phyloP scores from a whole-genome alignment of 2,329 filamentous ascomycete genomes.

The Pseudopyrenochaeta lycopersici region DNA sequence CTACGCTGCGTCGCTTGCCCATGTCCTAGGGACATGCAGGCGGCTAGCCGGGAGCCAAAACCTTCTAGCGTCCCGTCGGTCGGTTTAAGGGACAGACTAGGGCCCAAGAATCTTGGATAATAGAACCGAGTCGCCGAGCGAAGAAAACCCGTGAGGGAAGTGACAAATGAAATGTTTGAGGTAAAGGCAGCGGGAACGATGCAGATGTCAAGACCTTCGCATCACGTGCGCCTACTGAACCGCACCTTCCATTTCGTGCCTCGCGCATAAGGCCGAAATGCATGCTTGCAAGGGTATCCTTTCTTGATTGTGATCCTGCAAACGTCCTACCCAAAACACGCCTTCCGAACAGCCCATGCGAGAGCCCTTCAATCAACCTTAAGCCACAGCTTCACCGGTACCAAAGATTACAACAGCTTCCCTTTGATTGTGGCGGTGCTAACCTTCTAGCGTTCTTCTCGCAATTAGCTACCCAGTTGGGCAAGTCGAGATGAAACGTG shows the following conservation, averaged over 20 bases:
- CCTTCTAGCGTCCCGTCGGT: neutral
- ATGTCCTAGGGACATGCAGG: neutral
- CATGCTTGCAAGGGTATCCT: too few species aligned
- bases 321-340: too few species aligned
- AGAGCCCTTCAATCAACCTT: neutral
- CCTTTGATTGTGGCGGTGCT: neutral
- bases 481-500: neutral
- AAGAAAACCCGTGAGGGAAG: neutral
- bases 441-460: neutral
- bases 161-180: neutral
- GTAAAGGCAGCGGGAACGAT: neutral
- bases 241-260: too few species aligned
- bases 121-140: neutral
- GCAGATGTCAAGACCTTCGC: neutral
- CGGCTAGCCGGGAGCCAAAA: conserved; percentile 3
- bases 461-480: neutral
- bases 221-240: too few species aligned
- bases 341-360: neutral
- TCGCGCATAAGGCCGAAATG: too few species aligned
- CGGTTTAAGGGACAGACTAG: neutral
- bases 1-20: neutral
- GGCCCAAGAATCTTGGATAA: neutral
- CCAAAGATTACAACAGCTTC: neutral
- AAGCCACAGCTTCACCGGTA: conserved; percentile 1
- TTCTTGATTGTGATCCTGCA: too few species aligned